phyloP scores from a whole-genome alignment of 306 rosid species.

The Erythrophleum fordii region DNA sequence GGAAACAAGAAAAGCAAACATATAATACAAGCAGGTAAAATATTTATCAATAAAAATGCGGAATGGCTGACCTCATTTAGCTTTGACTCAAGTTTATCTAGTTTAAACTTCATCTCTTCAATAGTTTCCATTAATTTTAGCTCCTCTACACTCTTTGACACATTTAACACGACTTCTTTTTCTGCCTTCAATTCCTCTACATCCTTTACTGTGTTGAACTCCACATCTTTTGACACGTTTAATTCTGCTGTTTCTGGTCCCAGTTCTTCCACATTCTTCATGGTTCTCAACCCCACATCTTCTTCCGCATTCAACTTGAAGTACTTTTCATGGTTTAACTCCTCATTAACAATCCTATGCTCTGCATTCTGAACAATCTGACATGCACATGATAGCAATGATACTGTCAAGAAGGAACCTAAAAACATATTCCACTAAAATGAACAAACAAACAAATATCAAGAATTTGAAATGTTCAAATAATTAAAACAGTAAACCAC shows the following conservation, averaged over 20 bases:
- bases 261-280: slow-evolving; percentile 38
- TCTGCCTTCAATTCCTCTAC: slow-evolving; percentile 31
- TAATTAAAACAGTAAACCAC: slow-evolving; percentile 23
- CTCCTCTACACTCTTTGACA: slow-evolving; percentile 43
- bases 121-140: slow-evolving; percentile 64
- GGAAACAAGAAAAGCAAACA: slow-evolving; percentile 22
- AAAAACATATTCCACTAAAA: slow-evolving; percentile 23
- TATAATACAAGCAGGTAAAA: slow-evolving; percentile 19
- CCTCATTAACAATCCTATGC: slow-evolving; percentile 39
- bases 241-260: not conserved
- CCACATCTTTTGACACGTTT: slow-evolving; percentile 32
- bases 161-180: slow-evolving; percentile 35
- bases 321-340: slow-evolving; percentile 42
- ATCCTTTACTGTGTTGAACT: slow-evolving; percentile 33
- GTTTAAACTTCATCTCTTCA: slow-evolving; percentile 77
- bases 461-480: not conserved
- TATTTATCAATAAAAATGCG: slow-evolving; percentile 14
- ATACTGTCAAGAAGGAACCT: not conserved
- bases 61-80: slow-evolving; percentile 73
- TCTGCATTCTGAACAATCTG: slow-evolving; percentile 52
- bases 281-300: slow-evolving; percentile 37
- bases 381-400: slow-evolving; percentile 17
- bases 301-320: slow-evolving; percentile 39
- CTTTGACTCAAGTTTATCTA: slow-evolving; percentile 72
- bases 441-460: not conserved